A percentile compares a stretch with the other conserved stretches of the same genome.
Evolutionary conservation across 768 basidiomycete genomes (phyloP).

Genomic region (Botryobasidium botryosum): DNA sequence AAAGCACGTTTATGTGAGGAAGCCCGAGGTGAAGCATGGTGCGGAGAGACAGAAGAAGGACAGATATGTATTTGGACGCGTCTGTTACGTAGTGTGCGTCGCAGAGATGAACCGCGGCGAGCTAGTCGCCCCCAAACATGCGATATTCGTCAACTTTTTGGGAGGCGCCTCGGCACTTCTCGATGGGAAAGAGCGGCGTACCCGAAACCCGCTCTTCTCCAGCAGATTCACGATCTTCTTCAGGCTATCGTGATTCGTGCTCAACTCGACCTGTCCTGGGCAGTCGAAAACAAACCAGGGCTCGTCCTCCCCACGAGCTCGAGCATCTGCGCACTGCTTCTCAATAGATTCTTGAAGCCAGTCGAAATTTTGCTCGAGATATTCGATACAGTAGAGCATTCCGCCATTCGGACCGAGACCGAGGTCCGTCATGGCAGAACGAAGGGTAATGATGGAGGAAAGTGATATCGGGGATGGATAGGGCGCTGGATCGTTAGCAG

Average conservation of each 20-base stretch:
- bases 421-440: constrained; percentile 71
- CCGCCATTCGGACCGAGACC: constrained; percentile 89
- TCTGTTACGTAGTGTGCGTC: constrained; percentile 97
- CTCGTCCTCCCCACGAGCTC: constrained; percentile 47
- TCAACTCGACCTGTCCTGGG: constrained; percentile 93
- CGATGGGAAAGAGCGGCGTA: constrained; percentile 27
- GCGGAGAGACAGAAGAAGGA: constrained; percentile 77
- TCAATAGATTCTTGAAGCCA: constrained; percentile 27
- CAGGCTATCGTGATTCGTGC: constrained; percentile 86
- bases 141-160: neutral
- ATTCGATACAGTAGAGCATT: constrained; percentile 93
- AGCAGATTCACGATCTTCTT: constrained; percentile 61
- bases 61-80: constrained; percentile 84
- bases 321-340: constrained; percentile 15
- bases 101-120: constrained; percentile 87
- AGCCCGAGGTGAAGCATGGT: constrained; percentile 98
- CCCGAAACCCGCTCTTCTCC: constrained; percentile 64
- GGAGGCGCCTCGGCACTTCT: neutral
- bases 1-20: constrained; percentile 95
- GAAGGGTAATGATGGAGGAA: constrained; percentile 65
- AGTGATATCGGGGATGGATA: constrained; percentile 88
- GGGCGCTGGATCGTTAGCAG: constrained; percentile 76
- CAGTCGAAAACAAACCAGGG: constrained; percentile 89
- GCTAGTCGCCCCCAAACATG: constrained; percentile 27
- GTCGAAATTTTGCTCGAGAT: constrained; percentile 88